A percentile compares a stretch with the other conserved stretches of the same genome.
These are phyloP conservation scores for Penicillium antarcticum DNA, from an alignment of 495 filamentous ascomycete species.

Conservation along the genomic window DNA sequence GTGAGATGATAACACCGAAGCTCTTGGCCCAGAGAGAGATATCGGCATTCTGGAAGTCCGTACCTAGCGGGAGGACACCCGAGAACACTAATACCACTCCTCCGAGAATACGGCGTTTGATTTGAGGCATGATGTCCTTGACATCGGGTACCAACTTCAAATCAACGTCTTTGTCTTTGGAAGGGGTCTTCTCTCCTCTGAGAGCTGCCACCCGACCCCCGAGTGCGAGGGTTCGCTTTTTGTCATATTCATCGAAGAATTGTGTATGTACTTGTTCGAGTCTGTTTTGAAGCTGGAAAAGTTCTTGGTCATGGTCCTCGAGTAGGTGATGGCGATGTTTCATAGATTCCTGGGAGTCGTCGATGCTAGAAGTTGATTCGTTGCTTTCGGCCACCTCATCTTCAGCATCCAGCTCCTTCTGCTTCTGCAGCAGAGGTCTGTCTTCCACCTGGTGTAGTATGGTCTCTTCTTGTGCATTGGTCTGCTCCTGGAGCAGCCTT, in stretches of 20 bases:
- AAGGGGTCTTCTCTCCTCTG: constrained; percentile 48
- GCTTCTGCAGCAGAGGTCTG: constrained; percentile 79
- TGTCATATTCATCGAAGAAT: constrained; percentile 82
- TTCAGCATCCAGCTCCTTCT: constrained; percentile 82
- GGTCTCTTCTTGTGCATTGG: constrained; percentile 76
- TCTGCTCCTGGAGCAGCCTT: constrained; percentile 67
- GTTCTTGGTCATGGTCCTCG: constrained; percentile 78
- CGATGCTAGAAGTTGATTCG: constrained; percentile 34
- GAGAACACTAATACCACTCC: constrained; percentile 78
- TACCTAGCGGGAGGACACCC: constrained; percentile 76
- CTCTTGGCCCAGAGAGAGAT: constrained; percentile 77
- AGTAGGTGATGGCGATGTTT: constrained; percentile 73
- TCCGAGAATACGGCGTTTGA: constrained; percentile 70
- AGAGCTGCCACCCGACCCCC: constrained; percentile 60
- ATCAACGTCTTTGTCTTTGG: constrained; percentile 55
- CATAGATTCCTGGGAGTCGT: constrained; percentile 40
- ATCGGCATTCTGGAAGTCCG: constrained; percentile 76
- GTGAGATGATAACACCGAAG: constrained; percentile 75
- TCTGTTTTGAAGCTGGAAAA: constrained; percentile 68
- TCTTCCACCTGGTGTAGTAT: constrained; percentile 87
- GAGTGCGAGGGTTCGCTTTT: constrained; percentile 40
- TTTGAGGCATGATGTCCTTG: constrained; percentile 70
- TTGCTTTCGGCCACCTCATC: constrained; percentile 59
- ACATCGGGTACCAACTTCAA: constrained; percentile 76
- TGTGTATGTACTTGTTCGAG: constrained; percentile 68